Base-by-base conservation (phyloP, 1,284 basidiomycete species). In the Pseudomicrostroma phylloplanum region DNA sequence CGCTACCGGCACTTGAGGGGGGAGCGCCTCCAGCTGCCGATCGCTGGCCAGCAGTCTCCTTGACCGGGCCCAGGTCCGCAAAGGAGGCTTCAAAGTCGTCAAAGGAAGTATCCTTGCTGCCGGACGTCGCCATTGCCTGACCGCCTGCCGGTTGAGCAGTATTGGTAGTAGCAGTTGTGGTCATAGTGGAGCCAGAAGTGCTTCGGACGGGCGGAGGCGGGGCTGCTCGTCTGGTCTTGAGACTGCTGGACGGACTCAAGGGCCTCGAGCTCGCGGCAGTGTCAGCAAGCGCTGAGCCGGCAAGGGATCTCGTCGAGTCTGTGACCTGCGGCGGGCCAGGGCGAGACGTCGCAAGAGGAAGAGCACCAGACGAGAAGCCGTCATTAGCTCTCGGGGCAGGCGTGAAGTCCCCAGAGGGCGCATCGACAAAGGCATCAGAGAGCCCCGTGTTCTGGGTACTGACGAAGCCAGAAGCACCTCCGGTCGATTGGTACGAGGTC, bases 41-140 rank as follows among this genome's bases (percentile, higher is more conserved):
- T 8, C 6, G 62, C 30, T 36, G 30, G 30, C 30, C 30, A 36
- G 30, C 30, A 3, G 30, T 36, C 30, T 36, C 30, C 30, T 36
- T 36, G 0, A 68, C 65, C 1, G 70, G 67, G 11, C 76, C 74
- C 19, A 79, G 63, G 53, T 76, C 74, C 41, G 73, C 71, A 55
- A 79, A 79, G 0, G 77, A 76, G 39, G 70, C 67, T 39, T 79
- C 77, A 56, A 79, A 79, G 56, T 79, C 77, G 60, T 79, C 76
- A 56, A 74, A 67, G 58, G 25, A 30, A 42, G 53, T 13, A 54
- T n/a, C 23, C 41, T 17, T 41, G 51, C 26, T 48, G 57, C 42
- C 43, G 41, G 8, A 1, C 30, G 25, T 13, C 41, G 4, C 25
- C 21, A 48, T 6, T 42, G 40, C 7, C 48, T 21, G 51, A 25